Conservation (phyloP, 768 basidiomycete genomes). For the Arthromyces matolae region DNA sequence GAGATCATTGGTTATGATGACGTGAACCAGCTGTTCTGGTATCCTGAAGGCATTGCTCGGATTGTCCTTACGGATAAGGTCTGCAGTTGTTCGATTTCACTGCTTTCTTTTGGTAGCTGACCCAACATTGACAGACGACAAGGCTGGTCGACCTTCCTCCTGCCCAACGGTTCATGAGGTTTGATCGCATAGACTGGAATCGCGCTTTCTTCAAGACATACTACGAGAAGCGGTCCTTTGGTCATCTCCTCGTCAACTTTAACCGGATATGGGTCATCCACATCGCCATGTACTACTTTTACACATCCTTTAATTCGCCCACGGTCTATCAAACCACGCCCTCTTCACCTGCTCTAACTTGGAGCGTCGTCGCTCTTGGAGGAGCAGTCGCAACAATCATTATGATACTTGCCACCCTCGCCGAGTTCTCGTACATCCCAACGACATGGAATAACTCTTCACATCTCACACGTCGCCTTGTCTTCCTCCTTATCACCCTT, state of each 20-base stretch:
- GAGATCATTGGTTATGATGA: conserved; percentile 98
- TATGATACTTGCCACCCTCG: conserved; percentile 92
- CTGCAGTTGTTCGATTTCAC: neutral
- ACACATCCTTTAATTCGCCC: conserved; percentile 92
- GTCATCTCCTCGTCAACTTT: conserved; percentile 98
- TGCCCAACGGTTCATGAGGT: conserved; percentile 92
- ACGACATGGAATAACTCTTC: conserved; percentile 99
- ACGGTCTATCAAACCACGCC: conserved; percentile 67
- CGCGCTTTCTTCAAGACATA: conserved; percentile 98
- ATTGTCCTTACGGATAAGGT: conserved; percentile 91
- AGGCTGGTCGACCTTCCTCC: conserved; percentile 90
- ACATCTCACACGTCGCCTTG: conserved; percentile 85
- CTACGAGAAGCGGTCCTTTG: conserved; percentile 94
- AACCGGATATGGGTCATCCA: conserved; percentile 99
- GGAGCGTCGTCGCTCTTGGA: conserved; percentile 92
- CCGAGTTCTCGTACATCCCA: conserved; percentile 97
- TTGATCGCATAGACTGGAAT: conserved; percentile 96
- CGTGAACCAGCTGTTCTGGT: conserved; percentile 99
- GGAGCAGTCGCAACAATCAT: conserved; percentile 95
- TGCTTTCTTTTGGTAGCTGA: conserved; percentile 3
- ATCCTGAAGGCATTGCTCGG: conserved; percentile 94
- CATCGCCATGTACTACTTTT: conserved; percentile 92
- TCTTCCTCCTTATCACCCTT: conserved; percentile 89
- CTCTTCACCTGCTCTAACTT: conserved; percentile 74
- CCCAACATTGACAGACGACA: conserved; percentile 47